Evolutionary conservation across 768 basidiomycete species (phyloP), one percentile per base, ranked within the genome.

Genomic region (Rhizopogon rudus): DNA sequence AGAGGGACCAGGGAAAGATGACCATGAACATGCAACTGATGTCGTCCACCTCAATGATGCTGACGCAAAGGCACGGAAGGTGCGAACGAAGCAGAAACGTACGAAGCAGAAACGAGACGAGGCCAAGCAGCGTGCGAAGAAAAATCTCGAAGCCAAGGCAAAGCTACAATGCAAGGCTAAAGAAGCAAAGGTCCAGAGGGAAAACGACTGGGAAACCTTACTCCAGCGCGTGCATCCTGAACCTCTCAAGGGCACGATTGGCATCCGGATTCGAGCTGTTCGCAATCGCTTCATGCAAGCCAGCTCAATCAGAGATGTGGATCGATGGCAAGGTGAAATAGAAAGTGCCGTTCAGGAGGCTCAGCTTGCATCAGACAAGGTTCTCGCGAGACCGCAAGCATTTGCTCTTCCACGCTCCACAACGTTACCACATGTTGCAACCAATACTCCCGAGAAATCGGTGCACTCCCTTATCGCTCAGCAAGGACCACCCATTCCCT

Each of bases 271-370:
- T 7, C 77, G 79, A 22, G 74, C 79, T 9, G 71, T 91, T 25
- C 80, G 77, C 39, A 73, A 63, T 8, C 79, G 78, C 31, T 91
- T 83, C 63, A 54, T 89, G 57, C 81, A 84, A 57, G 80, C 83
- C 3, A 75, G 75, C n/a, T 71, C 78, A 3, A 73, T 72, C 10
- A 77, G 73, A 53, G 77, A 84, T 52, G 60, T 68, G 8, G 63
- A 67, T 20, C 81, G 79, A 65, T 91, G 88, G 89, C 84, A 86
- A 66, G 73, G 66, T 28, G 82, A 86, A 63, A 79, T 91, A 40
- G 59, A 60, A 33, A 71, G 76, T 16, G 82, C 83, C 7, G 67
- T 89, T 22, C 76, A 72, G 52, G 84, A 87, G 60, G 78, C 81
- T 2, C 74, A 77, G 43, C 65, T 82, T 44, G 77, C 76, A 1